Percentiles rank a stretch among this genome's conserved stretches.
These are phyloP conservation scores for Sclerotinia subarctica DNA, from an alignment of 2,329 filamentous ascomycete genomes.

Conservation along the genomic window DNA sequence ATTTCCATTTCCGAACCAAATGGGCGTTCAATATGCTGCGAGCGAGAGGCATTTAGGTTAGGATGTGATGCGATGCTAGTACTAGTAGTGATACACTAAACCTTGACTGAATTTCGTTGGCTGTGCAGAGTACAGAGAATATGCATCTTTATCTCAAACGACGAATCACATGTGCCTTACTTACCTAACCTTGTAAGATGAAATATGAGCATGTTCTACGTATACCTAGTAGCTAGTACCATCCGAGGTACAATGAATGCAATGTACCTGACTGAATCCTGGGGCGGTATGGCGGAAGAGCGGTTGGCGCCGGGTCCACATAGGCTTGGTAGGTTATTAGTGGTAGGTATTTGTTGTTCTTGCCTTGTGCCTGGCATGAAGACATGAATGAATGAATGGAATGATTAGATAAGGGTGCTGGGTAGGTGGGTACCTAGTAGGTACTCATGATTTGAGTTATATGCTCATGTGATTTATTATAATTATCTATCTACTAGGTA, in stretches of 20 bases:
- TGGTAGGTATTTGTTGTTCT: not conserved
- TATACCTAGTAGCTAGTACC: too few relatives aligned
- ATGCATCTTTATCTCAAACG: not conserved
- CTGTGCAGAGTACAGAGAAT: not conserved
- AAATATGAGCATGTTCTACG: not conserved
- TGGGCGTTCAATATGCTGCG: not conserved
- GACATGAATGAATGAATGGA: too few relatives aligned
- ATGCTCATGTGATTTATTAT: not conserved
- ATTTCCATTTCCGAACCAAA: not conserved
- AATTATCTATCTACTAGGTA: too few relatives aligned
- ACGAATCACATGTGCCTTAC: not conserved
- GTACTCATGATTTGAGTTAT: too few relatives aligned
- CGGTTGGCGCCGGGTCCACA: conserved; percentile 14
- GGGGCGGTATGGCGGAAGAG: conserved; percentile 21
- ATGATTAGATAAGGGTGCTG: not conserved
- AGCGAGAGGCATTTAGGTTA: not conserved
- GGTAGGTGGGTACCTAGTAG: too few relatives aligned
- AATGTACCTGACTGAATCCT: not conserved
- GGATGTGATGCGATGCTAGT: not conserved
- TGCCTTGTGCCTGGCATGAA: not conserved
- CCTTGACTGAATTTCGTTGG: not conserved
- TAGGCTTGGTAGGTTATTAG: too few relatives aligned
- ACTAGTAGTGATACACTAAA: not conserved
- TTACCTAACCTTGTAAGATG: not conserved
- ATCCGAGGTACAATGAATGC: not conserved